phyloP scores from a whole-genome alignment of 331 rosid species.

The Telfairia occidentalis region DNA sequence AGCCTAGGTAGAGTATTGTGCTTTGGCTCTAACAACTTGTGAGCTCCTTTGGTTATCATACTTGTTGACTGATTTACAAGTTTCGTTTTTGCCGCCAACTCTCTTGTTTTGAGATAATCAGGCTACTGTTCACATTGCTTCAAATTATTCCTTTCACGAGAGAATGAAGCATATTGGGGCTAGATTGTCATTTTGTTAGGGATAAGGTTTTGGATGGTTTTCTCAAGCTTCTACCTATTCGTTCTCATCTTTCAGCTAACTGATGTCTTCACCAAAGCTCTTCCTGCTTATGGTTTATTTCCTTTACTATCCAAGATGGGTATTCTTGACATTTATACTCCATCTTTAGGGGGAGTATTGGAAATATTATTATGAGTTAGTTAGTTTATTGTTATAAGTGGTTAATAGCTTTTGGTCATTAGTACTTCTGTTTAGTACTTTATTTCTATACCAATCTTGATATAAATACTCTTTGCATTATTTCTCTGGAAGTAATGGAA shows the following conservation, averaged over 20 bases:
- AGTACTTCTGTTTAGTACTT: no score
- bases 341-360: no score
- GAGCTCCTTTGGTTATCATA: background rate
- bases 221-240: background rate
- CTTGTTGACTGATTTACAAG: background rate
- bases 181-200: background rate
- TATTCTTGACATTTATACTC: no score
- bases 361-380: no score
- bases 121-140: background rate
- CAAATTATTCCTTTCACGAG: background rate
- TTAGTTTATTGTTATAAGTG: no score
- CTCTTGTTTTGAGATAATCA: background rate
- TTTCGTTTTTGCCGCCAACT: background rate
- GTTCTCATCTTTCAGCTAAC: background rate
- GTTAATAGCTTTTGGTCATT: no score
- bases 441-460: no score
- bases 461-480: no score
- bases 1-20: background rate
- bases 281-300: no score
- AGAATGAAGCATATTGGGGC: background rate
- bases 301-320: no score
- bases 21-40: background rate
- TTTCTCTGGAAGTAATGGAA: no score
- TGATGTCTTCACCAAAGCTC: no score
- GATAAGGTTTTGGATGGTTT: background rate